Base-by-base conservation (phyloP, 176 grass and related monocot species). In the Puccinellia tenuiflora region DNA sequence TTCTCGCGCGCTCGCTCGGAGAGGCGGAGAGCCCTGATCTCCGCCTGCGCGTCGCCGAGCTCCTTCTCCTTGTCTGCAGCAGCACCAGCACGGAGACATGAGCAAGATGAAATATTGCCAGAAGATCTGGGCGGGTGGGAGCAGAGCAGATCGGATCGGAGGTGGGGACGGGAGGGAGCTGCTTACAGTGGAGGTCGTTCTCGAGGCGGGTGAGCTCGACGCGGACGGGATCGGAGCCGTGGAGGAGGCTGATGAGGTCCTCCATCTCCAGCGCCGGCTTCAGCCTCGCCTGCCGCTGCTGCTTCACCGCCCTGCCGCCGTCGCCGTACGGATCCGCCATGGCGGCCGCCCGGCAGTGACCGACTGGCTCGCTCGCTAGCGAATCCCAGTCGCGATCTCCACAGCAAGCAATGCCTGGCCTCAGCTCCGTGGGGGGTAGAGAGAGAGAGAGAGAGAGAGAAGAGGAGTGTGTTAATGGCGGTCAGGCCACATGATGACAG, bases 231-330 rank as follows among this genome's bases (percentile, higher is more conserved):
- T 98, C 93, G 61, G 96, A 98, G 51, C 96, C 96, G 38, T 98
- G 96, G 22, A 98, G 96, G 85, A 98, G 87, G 88, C 91, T 98
- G 85, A 98, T 95, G 96, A 98, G 86, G 89, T 98, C 96, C 78
- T 98, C 96, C 68, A 90, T 84, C 83, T 98, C 96, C 85, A 95
- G 85, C 51, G 81, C 87, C 33, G 92, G 92, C 89, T 88, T 95
- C 35, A 93, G 80, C 9, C 84, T 72, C 68, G 48, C 66, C 86
- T 35, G 86, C 68, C 46, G 79, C 63, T 43, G 68, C 68, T 26
- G 65, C 7, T 57, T 89, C 68, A 75, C 47, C 9, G 54, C 81
- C 82, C 64, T 80, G 76, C 77, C 72, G 16, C 66, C 83, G 38
- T 73, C 72, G 16, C 81, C 83, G 83, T 57, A 84, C 38, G 82